These are phyloP conservation scores for Lagenidium sp. DNA, from an alignment of 352 stramenopile genomes.

Conservation along the genomic window DNA sequence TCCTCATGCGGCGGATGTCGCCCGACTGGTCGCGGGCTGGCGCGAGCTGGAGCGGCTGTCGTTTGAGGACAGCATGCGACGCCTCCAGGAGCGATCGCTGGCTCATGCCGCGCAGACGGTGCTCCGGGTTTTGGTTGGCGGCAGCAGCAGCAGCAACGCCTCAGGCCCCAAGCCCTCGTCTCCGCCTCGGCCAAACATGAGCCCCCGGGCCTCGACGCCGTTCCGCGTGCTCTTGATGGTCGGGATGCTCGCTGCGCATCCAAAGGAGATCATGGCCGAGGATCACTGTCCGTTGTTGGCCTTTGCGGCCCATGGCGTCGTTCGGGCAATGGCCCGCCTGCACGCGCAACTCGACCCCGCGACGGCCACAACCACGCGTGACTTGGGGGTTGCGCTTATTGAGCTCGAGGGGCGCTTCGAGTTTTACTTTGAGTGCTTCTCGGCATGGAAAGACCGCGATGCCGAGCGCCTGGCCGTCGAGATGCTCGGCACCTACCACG, in stretches of 20 bases:
- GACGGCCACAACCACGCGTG: constrained; percentile 13
- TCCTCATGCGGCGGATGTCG: constrained; percentile 23
- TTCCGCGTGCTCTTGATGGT: constrained; percentile 67
- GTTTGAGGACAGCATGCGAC: constrained; percentile 57
- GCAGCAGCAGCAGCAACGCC: constrained; percentile 1
- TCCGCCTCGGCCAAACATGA: too few species aligned
- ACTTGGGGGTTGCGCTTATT: constrained; percentile 31
- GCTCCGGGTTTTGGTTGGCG: constrained; percentile 40
- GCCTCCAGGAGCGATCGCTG: constrained; percentile 50
- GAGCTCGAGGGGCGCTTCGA: constrained; percentile 42
- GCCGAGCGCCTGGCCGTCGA: constrained; percentile 39
- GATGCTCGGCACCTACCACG: constrained; percentile 42
- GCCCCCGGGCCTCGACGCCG: constrained; percentile 18
- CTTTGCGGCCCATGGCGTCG: constrained; percentile 32
- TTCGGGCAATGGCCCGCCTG: constrained; percentile 28
- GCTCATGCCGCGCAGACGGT: constrained; percentile 38
- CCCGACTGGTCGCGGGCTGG: constrained; percentile 34
- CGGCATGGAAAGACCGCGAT: constrained; percentile 48
- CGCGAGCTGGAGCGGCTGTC: constrained; percentile 17
- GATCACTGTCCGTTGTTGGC: constrained; percentile 28
- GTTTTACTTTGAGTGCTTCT: constrained; percentile 64
- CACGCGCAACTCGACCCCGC: constrained; percentile 17
- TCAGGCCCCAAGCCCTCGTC: constrained; percentile 5
- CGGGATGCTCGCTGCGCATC: constrained; percentile 59
- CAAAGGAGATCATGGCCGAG: constrained; percentile 50